A percentile compares a stretch with the other conserved stretches of the same genome.
These are phyloP conservation scores for Sphagnum magellanicum DNA, from an alignment of 228 moss, liverwort and hornwort genomes.

Conservation along the genomic window DNA sequence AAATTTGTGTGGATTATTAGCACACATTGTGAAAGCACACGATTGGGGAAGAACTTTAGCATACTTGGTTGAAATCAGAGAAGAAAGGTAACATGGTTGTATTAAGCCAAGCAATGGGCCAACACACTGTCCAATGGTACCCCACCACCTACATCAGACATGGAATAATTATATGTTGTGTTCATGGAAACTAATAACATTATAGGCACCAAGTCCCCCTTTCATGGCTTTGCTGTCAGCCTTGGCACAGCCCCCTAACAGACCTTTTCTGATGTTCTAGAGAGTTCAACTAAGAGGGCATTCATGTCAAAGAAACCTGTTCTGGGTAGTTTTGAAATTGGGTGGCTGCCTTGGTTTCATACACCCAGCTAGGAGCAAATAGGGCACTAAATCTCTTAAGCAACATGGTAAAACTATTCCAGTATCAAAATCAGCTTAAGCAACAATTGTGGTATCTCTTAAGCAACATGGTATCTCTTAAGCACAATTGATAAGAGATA, in stretches of 20 bases:
- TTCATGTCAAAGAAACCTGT: conserved; percentile 18
- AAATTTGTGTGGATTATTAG: background rate
- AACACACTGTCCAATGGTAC: conserved; percentile 55
- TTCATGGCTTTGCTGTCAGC: too few relatives aligned
- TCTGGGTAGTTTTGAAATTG: conserved; percentile 47
- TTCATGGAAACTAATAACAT: too few relatives aligned
- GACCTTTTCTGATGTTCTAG: too few relatives aligned
- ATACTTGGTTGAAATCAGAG: conserved; percentile 64
- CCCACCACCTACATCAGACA: conserved; percentile 67
- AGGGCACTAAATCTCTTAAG: conserved; percentile 76
- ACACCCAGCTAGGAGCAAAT: conserved; percentile 88
- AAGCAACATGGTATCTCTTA: too few relatives aligned
- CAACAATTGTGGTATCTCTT: too few relatives aligned
- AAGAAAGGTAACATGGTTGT: conserved; percentile 65
- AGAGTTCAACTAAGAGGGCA: too few relatives aligned
- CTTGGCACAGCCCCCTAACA: too few relatives aligned
- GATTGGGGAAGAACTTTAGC: background rate
- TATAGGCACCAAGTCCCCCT: too few relatives aligned
- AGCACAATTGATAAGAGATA: too few relatives aligned
- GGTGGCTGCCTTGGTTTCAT: conserved; percentile 60
- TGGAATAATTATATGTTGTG: too few relatives aligned
- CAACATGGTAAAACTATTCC: background rate
- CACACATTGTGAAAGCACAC: conserved; percentile 13
- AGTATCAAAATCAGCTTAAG: too few relatives aligned
- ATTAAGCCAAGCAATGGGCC: conserved; percentile 60